These are phyloP conservation scores for Schwanniomyces etchellsii DNA, from an alignment of 1,139 yeast species.

Conservation along the genomic window DNA sequence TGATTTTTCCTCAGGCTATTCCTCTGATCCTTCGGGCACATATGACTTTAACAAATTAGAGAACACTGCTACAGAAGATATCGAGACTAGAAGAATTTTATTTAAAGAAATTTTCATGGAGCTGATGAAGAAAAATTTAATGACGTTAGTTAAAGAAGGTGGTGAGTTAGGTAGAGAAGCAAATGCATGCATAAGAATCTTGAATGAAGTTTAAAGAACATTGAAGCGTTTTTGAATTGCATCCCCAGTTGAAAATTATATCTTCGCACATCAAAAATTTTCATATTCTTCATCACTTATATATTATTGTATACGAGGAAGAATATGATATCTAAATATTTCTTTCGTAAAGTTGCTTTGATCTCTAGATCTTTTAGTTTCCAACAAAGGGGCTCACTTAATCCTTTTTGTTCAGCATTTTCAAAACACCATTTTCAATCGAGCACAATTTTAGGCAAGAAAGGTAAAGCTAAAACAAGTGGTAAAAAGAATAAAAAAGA, in stretches of 20 bases:
- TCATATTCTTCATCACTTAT: no score
- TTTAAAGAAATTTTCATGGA: slow-evolving; percentile 47
- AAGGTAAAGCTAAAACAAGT: slow-evolving; percentile 13
- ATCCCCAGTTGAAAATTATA: no score
- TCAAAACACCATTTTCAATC: slow-evolving; percentile 5
- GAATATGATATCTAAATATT: no score
- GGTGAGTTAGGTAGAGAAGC: slow-evolving; percentile 70
- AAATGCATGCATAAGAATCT: slow-evolving; percentile 22
- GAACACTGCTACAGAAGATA: slow-evolving; percentile 47
- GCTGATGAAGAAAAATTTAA: slow-evolving; percentile 49
- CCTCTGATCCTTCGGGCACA: slow-evolving; percentile 18
- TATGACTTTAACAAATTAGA: slow-evolving; percentile 27
- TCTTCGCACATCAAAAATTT: no score
- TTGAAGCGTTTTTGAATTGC: no score
- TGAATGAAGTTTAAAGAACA: no score
- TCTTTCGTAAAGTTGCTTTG: no score
- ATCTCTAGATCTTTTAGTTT: no score
- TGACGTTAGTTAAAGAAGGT: slow-evolving; percentile 56
- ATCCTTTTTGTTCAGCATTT: no score
- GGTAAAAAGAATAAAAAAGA: slow-evolving; percentile 13
- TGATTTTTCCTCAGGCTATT: background rate
- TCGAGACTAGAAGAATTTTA: slow-evolving; percentile 53
- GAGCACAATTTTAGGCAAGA: slow-evolving; percentile 8
- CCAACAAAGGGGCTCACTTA: no score
- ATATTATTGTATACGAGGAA: no score